phyloP scores from a whole-genome alignment of 2,329 filamentous ascomycete species.

The Epichloe hybrida region DNA sequence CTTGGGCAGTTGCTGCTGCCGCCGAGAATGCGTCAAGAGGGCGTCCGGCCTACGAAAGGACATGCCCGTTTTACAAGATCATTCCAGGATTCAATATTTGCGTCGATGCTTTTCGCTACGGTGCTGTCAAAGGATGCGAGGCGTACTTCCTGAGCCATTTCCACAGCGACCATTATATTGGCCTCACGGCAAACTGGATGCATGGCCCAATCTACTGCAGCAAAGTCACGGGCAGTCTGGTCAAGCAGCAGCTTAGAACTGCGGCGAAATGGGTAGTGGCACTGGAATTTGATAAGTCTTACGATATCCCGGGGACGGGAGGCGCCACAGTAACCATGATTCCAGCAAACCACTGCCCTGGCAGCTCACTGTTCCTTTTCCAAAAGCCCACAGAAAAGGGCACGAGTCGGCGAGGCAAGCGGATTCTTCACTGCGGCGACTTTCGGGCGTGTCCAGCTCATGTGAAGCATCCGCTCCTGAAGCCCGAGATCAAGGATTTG shows the following conservation, averaged over 20 bases:
- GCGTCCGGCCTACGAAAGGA: slow-evolving; percentile 75
- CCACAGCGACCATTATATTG: slow-evolving; percentile 94
- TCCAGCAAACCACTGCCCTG: slow-evolving; percentile 89
- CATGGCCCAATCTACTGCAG: slow-evolving; percentile 97
- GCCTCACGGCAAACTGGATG: slow-evolving; percentile 73
- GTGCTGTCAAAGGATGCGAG: slow-evolving; percentile 78
- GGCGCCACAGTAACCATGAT: slow-evolving; percentile 87
- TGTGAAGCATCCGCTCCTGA: slow-evolving; percentile 66
- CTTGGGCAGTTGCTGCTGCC: slow-evolving; percentile 79
- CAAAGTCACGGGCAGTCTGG: slow-evolving; percentile 77
- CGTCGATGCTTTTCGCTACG: slow-evolving; percentile 92
- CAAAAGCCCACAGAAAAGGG: slow-evolving; percentile 60
- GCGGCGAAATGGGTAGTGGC: slow-evolving; percentile 74
- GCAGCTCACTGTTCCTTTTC: slow-evolving; percentile 86
- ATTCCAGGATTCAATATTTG: slow-evolving; percentile 86
- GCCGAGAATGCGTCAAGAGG: slow-evolving; percentile 66
- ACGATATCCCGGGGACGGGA: slow-evolving; percentile 62
- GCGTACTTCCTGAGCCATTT: slow-evolving; percentile 98
- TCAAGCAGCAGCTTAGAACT: slow-evolving; percentile 73
- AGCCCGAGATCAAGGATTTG: slow-evolving; percentile 58
- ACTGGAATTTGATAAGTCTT: slow-evolving; percentile 69
- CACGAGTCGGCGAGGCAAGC: slow-evolving; percentile 47
- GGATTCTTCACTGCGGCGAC: slow-evolving; percentile 89
- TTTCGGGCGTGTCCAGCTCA: slow-evolving; percentile 85
- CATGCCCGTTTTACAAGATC: slow-evolving; percentile 97